Conservation (phyloP, 2,329 filamentous ascomycete genomes). For the Claviceps arundinis region DNA sequence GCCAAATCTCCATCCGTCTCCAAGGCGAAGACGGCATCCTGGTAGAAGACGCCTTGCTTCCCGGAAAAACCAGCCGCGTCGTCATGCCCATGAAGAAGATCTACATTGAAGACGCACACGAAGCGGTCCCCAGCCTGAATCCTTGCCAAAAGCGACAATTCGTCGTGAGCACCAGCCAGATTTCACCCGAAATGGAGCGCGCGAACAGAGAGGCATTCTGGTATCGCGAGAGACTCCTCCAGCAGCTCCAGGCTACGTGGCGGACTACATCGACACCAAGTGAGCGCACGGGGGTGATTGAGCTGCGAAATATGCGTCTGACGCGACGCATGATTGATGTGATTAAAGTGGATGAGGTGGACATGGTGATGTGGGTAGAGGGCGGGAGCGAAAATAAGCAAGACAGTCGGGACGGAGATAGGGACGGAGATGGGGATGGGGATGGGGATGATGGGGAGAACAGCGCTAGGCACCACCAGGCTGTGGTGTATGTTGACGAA, state of each 20-base stretch:
- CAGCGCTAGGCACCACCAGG: slow-evolving; percentile 7
- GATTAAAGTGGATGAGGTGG: slow-evolving; percentile 66
- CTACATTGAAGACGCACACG: slow-evolving; percentile 63
- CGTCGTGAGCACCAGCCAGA: slow-evolving; percentile 68
- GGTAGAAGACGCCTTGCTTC: slow-evolving; percentile 45
- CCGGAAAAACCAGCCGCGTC: slow-evolving; percentile 59
- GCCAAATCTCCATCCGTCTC: slow-evolving; percentile 55
- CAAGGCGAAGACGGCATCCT: slow-evolving; percentile 34
- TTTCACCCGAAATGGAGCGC: slow-evolving; percentile 67
- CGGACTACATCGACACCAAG: slow-evolving; percentile 35
- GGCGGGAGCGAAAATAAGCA: neutral
- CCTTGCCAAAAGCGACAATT: slow-evolving; percentile 81
- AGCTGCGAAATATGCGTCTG: slow-evolving; percentile 63
- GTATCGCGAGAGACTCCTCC: slow-evolving; percentile 74
- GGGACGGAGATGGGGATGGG: neutral
- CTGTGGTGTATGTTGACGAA: slow-evolving; percentile 24
- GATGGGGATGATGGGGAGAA: slow-evolving; percentile 1
- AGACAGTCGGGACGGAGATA: neutral
- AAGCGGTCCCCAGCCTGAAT: slow-evolving; percentile 66
- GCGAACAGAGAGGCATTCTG: slow-evolving; percentile 75
- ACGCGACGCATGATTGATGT: slow-evolving; percentile 70
- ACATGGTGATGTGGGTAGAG: slow-evolving; percentile 38
- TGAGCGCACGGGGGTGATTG: slow-evolving; percentile 51
- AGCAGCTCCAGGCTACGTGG: slow-evolving; percentile 60
- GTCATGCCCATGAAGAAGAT: slow-evolving; percentile 64